These are phyloP conservation scores for Pythium grandisporangium DNA, from an alignment of 352 stramenopile genomes.

Conservation along the genomic window DNA sequence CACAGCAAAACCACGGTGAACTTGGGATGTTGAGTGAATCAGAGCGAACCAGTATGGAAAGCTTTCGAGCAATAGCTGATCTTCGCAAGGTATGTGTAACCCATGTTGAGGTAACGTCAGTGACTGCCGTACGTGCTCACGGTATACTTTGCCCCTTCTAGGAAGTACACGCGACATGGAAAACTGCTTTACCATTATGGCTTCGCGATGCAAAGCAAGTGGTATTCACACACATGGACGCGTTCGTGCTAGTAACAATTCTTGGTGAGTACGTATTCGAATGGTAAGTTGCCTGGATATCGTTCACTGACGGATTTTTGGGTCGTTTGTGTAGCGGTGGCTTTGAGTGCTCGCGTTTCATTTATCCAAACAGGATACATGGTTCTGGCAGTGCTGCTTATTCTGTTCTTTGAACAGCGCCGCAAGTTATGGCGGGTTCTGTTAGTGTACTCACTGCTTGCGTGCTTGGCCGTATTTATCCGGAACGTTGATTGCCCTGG, in stretches of 20 bases:
- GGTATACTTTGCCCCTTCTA: slow-evolving; percentile 7
- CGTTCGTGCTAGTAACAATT: slow-evolving; percentile 74
- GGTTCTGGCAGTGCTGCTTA: slow-evolving; percentile 64
- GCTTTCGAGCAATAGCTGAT: slow-evolving; percentile 4
- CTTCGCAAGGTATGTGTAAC: slow-evolving; percentile 6
- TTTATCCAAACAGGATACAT: slow-evolving; percentile 82
- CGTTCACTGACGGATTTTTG: too few species aligned
- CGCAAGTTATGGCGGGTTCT: slow-evolving; percentile 72
- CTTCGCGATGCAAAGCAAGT: slow-evolving; percentile 61
- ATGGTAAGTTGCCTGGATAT: background rate
- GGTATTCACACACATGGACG: slow-evolving; percentile 68
- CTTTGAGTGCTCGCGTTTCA: slow-evolving; percentile 68
- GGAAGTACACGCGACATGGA: slow-evolving; percentile 44
- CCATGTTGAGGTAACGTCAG: background rate
- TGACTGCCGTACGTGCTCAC: background rate
- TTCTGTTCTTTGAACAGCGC: slow-evolving; percentile 77
- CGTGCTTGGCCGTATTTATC: slow-evolving; percentile 69
- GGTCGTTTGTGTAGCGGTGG: slow-evolving; percentile 50
- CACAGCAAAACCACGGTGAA: too few species aligned
- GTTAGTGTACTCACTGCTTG: slow-evolving; percentile 54
- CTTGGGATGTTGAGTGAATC: too few species aligned
- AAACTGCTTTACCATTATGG: slow-evolving; percentile 46
- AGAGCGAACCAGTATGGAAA: slow-evolving; percentile 13
- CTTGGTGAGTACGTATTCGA: slow-evolving; percentile 25
- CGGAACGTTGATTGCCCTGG: slow-evolving; percentile 73